A percentile compares a stretch with the other conserved stretches of the same genome.
Evolutionary conservation across 345 rosid genomes (phyloP).

Genomic region (Kernera saxatilis): DNA sequence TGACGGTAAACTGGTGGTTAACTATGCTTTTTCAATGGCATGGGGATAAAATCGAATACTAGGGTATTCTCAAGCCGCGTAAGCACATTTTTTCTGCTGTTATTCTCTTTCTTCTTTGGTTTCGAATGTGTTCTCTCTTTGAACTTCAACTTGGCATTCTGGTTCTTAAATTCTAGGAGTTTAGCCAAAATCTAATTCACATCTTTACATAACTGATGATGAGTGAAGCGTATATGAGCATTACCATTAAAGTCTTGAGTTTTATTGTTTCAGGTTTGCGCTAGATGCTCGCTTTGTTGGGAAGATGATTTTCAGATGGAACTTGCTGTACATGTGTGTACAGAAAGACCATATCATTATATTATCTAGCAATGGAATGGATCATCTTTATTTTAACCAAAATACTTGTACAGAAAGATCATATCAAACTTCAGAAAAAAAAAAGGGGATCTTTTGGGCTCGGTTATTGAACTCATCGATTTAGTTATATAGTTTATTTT

Average conservation of each 20-base stretch:
- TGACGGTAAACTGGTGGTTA: constrained; percentile 84
- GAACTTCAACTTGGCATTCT: neutral
- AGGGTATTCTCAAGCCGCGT: neutral
- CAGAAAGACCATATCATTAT: too few relatives aligned
- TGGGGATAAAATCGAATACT: constrained; percentile 54
- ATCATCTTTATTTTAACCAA: neutral
- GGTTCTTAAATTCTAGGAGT: neutral
- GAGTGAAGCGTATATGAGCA: neutral
- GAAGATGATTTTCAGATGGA: neutral
- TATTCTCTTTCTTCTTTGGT: neutral
- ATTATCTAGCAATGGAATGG: neutral
- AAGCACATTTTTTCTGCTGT: neutral
- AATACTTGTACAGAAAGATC: neutral
- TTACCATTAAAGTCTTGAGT: neutral
- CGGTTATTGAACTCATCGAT: too few relatives aligned
- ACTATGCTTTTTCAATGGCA: constrained; percentile 89
- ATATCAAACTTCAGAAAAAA: neutral
- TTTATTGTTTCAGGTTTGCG: constrained; percentile 8
- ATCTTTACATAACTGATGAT: neutral
- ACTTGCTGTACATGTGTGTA: constrained; percentile 12
- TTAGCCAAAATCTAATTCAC: neutral
- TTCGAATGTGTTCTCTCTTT: neutral
- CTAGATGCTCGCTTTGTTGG: neutral
- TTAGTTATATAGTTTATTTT: too few relatives aligned
- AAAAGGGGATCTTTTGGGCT: too few relatives aligned